Evolutionary conservation across 257 asterid species (phyloP), one percentile per base, ranked within the genome.

Genomic region (Buddleja alternifolia): DNA sequence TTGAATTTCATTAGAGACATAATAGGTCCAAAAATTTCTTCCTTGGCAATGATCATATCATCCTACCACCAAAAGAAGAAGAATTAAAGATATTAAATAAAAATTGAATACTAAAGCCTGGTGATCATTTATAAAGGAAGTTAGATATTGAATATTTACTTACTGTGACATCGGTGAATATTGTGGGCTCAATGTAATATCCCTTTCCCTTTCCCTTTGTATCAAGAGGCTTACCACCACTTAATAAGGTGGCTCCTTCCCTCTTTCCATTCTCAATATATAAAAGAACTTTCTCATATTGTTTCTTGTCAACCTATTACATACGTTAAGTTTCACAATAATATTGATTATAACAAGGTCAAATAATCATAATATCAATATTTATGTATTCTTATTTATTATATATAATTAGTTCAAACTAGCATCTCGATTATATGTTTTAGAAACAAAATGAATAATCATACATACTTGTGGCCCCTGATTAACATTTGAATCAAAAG

Each of bases 21-120:
- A 0, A 89, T 90, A 10, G 96, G 96, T 41, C 96, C 96, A 48
- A 89, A 89, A 37, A 89, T 89, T 61, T 89, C 96, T 10, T 86
- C 96, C 71, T 72, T 77, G 10, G 94, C 92, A 2, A 89, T 89
- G 1, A 47, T 66, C 93, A 84, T 88, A 40, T 82, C 87, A 60
- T 86, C 93, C 96, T 88, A 58, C 17, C 54, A 16, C n/a, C n/a
- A 44, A 1, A 72, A 29, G 14, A 21, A 16, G 11, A n/a, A n/a
- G n/a, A n/a, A n/a, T n/a, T n/a, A n/a, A n/a, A n/a, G n/a, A n/a
- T n/a, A n/a, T n/a, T n/a, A n/a, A n/a, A n/a, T n/a, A n/a, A n/a
- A n/a, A n/a, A n/a, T 20, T 20, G 32, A 63, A 47, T 16, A 12
- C 2, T 29, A 29, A 29, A 29, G 34, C 34, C 34, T 5, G n/a